Evolutionary conservation across 2,329 filamentous ascomycete species (phyloP).

Genomic region (Colletotrichum falcatum): DNA sequence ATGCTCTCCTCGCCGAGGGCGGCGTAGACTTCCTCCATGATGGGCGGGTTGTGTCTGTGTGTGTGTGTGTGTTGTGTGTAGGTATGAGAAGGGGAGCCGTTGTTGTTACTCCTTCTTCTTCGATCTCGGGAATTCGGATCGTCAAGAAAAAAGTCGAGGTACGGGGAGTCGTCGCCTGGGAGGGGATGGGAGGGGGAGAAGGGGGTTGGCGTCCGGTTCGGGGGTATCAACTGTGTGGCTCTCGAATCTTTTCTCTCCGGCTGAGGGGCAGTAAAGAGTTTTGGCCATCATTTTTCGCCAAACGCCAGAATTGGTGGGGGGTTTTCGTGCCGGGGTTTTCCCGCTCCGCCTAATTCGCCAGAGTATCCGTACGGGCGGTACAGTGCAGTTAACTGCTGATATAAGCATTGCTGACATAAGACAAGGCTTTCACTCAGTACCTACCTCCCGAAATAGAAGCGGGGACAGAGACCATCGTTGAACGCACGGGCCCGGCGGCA

Average conservation of each 20-base stretch:
- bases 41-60: conserved; percentile 30
- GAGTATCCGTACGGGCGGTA: no score
- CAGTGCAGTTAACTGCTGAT: conserved; percentile 3
- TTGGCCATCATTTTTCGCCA: conserved; percentile 43
- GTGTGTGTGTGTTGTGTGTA: conserved; percentile 2
- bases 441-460: not conserved
- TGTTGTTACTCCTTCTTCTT: not conserved
- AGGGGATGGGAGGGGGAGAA: conserved; percentile 2
- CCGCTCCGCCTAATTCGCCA: conserved; percentile 34
- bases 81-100: not conserved
- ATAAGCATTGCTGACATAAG: conserved; percentile 12
- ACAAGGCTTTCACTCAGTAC: no score
- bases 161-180: conserved; percentile 14
- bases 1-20: conserved; percentile 60
- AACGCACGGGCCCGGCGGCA: not conserved
- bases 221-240: conserved; percentile 29
- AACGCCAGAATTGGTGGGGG: conserved; percentile 42
- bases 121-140: conserved; percentile 45
- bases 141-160: conserved; percentile 23
- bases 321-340: conserved; percentile 39
- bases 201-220: conserved; percentile 23
- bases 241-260: conserved; percentile 30
- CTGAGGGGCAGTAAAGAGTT: conserved; percentile 42
- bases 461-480: not conserved
- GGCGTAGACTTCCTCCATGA: conserved; percentile 42